Percentiles rank a stretch among this genome's conserved stretches.
Conservation (phyloP, 192 early-diverging fungal species). For the Podila epigama region DNA sequence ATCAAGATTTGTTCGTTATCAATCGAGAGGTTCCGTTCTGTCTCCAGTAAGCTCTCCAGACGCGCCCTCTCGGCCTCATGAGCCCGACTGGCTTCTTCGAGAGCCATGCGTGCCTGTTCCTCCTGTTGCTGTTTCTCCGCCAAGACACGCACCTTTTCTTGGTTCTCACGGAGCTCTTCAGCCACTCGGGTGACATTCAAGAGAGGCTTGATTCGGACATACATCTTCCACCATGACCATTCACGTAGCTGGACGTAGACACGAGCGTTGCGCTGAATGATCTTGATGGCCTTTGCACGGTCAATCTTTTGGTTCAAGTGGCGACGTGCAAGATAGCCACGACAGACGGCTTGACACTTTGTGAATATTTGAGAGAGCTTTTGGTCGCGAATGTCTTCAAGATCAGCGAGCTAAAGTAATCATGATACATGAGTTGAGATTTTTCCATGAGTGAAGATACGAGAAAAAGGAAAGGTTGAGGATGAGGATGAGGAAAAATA, state of each 20-base stretch:
- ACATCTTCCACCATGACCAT: conserved; percentile 98
- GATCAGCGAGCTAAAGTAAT: conserved; percentile 74
- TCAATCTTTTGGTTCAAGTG: conserved; percentile 68
- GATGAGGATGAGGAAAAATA: conserved; percentile 2
- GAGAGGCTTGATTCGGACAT: conserved; percentile 90
- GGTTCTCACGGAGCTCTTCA: conserved; percentile 79
- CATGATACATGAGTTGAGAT: background rate
- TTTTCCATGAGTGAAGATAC: too few relatives aligned
- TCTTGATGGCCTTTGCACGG: conserved; percentile 73
- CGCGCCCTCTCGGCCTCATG: conserved; percentile 74
- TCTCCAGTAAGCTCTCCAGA: conserved; percentile 72
- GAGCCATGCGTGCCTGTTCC: conserved; percentile 59
- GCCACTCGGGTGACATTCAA: conserved; percentile 83
- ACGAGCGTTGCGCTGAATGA: conserved; percentile 95
- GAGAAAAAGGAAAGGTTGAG: conserved; percentile 3
- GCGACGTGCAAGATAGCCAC: conserved; percentile 84
- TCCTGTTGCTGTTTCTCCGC: conserved; percentile 71
- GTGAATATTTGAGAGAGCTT: conserved; percentile 85
- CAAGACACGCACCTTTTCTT: conserved; percentile 75
- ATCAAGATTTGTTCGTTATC: conserved; percentile 87
- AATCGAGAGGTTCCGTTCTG: conserved; percentile 76
- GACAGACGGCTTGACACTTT: conserved; percentile 86
- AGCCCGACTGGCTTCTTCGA: conserved; percentile 65
- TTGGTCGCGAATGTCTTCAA: conserved; percentile 91
- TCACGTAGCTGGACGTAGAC: conserved; percentile 88